phyloP scores from a whole-genome alignment of 2,329 filamentous ascomycete genomes.

The Calonectria henricotiae region DNA sequence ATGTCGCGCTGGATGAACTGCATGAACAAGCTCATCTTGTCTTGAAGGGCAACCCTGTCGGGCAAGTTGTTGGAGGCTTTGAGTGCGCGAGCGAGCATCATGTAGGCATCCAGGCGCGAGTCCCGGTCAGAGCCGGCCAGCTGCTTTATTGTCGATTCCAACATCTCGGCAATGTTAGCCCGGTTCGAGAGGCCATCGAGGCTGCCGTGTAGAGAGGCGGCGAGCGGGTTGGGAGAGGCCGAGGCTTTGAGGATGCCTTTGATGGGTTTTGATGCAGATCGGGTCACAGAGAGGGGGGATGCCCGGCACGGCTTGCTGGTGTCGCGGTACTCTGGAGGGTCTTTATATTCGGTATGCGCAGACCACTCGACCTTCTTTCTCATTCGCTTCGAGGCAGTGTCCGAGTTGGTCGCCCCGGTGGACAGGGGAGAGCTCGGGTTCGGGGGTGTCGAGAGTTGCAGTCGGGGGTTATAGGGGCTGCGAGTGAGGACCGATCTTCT shows the following conservation, averaged over 20 bases:
- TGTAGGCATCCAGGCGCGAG: conserved; percentile 88
- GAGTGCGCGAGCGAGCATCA: conserved; percentile 82
- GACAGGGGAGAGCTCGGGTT: conserved; percentile 64
- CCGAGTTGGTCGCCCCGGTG: conserved; percentile 61
- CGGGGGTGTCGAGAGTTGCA: conserved; percentile 69
- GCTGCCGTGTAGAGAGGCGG: conserved; percentile 61
- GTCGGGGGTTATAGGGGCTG: conserved; percentile 58
- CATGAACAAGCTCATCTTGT: conserved; percentile 83
- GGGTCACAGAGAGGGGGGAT: conserved; percentile 61
- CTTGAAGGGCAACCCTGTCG: conserved; percentile 79
- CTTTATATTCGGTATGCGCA: conserved; percentile 71
- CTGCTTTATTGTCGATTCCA: conserved; percentile 88
- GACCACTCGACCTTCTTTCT: conserved; percentile 75
- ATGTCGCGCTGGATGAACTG: conserved; percentile 91
- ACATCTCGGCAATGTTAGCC: conserved; percentile 81
- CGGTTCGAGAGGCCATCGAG: conserved; percentile 58
- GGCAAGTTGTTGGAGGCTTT: conserved; percentile 88
- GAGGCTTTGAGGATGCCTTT: conserved; percentile 86
- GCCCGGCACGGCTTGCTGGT: conserved; percentile 58
- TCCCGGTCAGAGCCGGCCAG: conserved; percentile 82
- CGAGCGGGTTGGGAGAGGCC: conserved; percentile 65
- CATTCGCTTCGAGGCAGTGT: conserved; percentile 62
- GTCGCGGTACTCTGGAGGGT: conserved; percentile 65
- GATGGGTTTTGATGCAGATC: conserved; percentile 64
- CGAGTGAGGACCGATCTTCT: conserved; percentile 59